Evolutionary conservation across 2,329 filamentous ascomycete species (phyloP), one percentile per base, ranked within the genome.

Genomic region (Exophiala phaeomuriformis): DNA sequence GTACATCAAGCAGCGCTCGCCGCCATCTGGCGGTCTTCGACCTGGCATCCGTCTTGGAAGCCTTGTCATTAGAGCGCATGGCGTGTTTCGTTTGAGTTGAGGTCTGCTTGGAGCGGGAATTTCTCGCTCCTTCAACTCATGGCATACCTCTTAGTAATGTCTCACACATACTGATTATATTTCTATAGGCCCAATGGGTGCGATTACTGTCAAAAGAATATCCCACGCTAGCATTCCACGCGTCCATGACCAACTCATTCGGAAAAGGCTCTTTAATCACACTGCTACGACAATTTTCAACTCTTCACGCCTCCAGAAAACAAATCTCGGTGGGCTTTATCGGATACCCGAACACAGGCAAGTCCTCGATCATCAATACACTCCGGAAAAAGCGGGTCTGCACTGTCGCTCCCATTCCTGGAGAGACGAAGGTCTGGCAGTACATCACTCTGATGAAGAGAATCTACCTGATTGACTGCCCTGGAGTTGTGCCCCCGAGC

Each of bases 101-200:
- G 86, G 77, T 77, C 82, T 83, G 81, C 80, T 82, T 81, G 81
- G 78, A 74, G 80, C 76, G n/a, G 29, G 9, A 10, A 30, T 35
- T 19, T 66, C 70, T 69, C 69, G 70, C 68, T 64, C 73, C 78
- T 75, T 71, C 75, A 73, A 33, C 35, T 49, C 74, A 66, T 90
- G 83, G 86, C 82, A 81, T 80, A 80, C 78, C 87, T 97, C 93
- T 95, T 98, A 98, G 93, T 97, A 86, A 88, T 86, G 88, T 87
- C 85, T 86, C 90, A 91, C 81, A 98, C 85, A 90, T 82, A 51
- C 64, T 64, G 58, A 75, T 78, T 73, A 56, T 49, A 31, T 47
- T 65, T 57, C 64, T 66, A 65, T 69, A 97, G 93, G 91, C 93
- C 65, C 83, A 86, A 56, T 98, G 93, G 93, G 91, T 98, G 49